phyloP scores from a whole-genome alignment of 2,329 filamentous ascomycete genomes.

The Dactylellina haptotyla region DNA sequence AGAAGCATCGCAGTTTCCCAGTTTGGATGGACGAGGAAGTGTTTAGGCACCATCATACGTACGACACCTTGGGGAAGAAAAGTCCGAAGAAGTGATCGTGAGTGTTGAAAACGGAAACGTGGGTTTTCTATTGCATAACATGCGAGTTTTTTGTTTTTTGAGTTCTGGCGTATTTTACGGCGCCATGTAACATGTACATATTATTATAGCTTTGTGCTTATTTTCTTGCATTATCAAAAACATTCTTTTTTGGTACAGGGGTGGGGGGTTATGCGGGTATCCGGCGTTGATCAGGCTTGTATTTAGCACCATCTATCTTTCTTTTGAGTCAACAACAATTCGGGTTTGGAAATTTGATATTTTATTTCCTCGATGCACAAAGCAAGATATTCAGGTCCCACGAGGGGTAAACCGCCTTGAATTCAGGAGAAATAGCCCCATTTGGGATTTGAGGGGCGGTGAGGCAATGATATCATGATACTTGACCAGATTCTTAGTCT shows the following conservation, averaged over 20 bases:
- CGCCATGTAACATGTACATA: background rate
- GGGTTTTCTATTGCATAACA: background rate
- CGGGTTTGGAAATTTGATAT: no score
- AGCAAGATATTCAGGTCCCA: no score
- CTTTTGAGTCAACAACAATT: no score
- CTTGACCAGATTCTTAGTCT: no score
- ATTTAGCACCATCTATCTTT: background rate
- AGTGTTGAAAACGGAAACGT: background rate
- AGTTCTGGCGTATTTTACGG: no score
- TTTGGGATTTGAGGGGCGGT: background rate
- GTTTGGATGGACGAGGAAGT: constrained; percentile 38
- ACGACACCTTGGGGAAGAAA: constrained; percentile 26
- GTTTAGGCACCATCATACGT: constrained; percentile 7
- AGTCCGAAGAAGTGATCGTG: constrained; percentile 11
- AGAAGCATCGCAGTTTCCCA: constrained; percentile 39
- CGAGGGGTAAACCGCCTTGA: no score
- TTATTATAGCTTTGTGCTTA: background rate
- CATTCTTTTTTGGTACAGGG: constrained; percentile 4
- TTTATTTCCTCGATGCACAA: no score
- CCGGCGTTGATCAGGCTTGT: constrained; percentile 13
- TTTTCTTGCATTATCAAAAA: background rate
- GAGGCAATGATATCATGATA: background rate
- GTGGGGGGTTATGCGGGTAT: no score
- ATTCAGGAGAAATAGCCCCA: background rate
- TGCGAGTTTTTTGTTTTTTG: no score